A percentile compares a stretch with the other conserved stretches of the same genome.
These are phyloP conservation scores for Pseudocercospora vitis DNA, from an alignment of 2,329 filamentous ascomycete genomes.

Conservation along the genomic window DNA sequence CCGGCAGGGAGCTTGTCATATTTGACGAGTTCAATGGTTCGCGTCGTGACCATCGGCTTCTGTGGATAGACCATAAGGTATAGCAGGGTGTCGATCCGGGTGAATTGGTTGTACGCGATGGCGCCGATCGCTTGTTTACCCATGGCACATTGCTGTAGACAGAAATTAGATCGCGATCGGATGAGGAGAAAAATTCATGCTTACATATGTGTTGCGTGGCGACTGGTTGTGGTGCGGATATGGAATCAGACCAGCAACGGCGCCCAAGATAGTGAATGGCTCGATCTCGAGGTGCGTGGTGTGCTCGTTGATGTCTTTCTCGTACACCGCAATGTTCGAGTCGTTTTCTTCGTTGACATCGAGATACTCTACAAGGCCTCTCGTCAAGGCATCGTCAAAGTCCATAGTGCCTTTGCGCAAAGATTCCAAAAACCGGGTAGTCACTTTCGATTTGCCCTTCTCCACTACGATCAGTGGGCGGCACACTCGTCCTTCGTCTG, in stretches of 20 bases:
- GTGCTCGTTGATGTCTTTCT: conserved; percentile 75
- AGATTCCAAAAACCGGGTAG: conserved; percentile 72
- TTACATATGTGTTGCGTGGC: conserved; percentile 73
- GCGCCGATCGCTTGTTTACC: conserved; percentile 99
- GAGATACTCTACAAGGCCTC: conserved; percentile 91
- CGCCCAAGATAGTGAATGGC: conserved; percentile 93
- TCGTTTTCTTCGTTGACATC: conserved; percentile 99
- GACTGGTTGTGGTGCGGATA: conserved; percentile 99
- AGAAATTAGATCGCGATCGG: conserved; percentile 48
- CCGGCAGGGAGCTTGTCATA: conserved; percentile 97
- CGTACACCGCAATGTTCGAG: conserved; percentile 85
- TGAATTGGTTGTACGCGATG: conserved; percentile 97
- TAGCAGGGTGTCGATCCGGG: conserved; percentile 90
- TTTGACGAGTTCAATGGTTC: conserved; percentile 93
- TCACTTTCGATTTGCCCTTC: conserved; percentile 78
- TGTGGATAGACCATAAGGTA: conserved; percentile 98
- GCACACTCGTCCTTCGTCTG: conserved; percentile 95
- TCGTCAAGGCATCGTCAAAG: conserved; percentile 90
- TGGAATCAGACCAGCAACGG: conserved; percentile 92
- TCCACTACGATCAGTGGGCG: conserved; percentile 94
- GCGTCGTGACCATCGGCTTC: conserved; percentile 93
- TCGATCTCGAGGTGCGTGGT: conserved; percentile 97
- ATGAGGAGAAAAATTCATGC: too few species aligned
- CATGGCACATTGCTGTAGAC: conserved; percentile 87
- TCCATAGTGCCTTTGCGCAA: conserved; percentile 79